These are phyloP conservation scores for Debaryomyces hansenii DNA, from an alignment of 805 yeast genomes.

Conservation along the genomic window DNA sequence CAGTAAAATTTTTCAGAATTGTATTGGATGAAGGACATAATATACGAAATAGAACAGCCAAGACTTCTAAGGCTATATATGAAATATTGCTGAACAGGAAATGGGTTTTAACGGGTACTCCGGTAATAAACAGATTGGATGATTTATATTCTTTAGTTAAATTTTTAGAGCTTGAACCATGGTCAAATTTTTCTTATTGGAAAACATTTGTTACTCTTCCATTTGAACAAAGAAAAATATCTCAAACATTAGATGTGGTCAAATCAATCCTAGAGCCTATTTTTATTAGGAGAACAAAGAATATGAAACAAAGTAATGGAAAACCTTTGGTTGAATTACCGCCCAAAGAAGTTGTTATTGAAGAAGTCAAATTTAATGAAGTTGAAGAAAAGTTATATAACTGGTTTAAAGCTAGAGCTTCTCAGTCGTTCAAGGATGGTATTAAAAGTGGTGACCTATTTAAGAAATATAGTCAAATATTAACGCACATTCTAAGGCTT, in stretches of 20 bases:
- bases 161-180: constrained; percentile 80
- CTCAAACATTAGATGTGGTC: constrained; percentile 78
- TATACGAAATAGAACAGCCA: constrained; percentile 75
- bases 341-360: constrained; percentile 67
- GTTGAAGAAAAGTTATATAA: constrained; percentile 67
- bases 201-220: constrained; percentile 80
- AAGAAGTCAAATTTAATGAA: constrained; percentile 63
- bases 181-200: constrained; percentile 87
- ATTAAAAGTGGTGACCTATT: constrained; percentile 65
- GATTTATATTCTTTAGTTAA: constrained; percentile 78
- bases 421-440: constrained; percentile 58
- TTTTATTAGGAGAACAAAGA: constrained; percentile 79
- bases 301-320: constrained; percentile 76
- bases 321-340: constrained; percentile 75
- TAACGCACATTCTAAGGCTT: constrained; percentile 78
- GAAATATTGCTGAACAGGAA: constrained; percentile 62
- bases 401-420: constrained; percentile 68
- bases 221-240: constrained; percentile 69
- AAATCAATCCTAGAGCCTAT: constrained; percentile 84
- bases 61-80: constrained; percentile 75
- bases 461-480: constrained; percentile 71
- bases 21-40: constrained; percentile 90
- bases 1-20: constrained; percentile 72
- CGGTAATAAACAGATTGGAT: constrained; percentile 84
- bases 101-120: constrained; percentile 93